Evolutionary conservation across 2,329 filamentous ascomycete species (phyloP).

Genomic region (Arachnomyces sp.): DNA sequence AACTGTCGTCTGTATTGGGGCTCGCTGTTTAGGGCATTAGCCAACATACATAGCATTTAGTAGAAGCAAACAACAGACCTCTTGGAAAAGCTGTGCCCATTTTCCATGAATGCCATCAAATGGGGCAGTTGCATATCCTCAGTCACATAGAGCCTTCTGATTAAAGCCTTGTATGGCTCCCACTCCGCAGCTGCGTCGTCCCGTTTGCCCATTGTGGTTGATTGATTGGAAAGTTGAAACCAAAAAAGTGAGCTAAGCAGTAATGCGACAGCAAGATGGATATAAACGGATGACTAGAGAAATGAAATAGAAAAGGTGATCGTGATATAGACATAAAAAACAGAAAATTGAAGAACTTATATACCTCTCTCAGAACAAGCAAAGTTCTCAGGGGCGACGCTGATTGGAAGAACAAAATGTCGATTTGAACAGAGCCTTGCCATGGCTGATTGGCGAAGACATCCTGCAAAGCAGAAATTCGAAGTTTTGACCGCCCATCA

Average conservation of each 20-base stretch:
- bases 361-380: no score
- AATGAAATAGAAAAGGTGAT: no score
- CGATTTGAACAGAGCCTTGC: no score
- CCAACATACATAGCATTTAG: neutral
- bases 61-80: neutral
- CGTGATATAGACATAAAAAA: no score
- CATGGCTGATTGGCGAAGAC: no score
- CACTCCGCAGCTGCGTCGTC: slow-evolving; percentile 1
- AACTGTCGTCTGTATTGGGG: slow-evolving; percentile 1
- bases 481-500: no score
- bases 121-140: neutral
- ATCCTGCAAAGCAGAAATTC: no score
- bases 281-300: no score
- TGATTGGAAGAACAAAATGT: no score
- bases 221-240: neutral
- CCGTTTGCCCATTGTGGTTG: neutral
- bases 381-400: no score
- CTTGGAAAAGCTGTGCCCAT: neutral
- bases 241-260: neutral
- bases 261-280: neutral
- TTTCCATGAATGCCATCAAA: slow-evolving; percentile 1
- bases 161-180: slow-evolving; percentile 3
- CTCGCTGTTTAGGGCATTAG: neutral
- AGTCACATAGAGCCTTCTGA: slow-evolving; percentile 1
- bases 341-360: no score